Conservation (phyloP, 1,139 yeast genomes). For the Yamadazyma aaseri region DNA sequence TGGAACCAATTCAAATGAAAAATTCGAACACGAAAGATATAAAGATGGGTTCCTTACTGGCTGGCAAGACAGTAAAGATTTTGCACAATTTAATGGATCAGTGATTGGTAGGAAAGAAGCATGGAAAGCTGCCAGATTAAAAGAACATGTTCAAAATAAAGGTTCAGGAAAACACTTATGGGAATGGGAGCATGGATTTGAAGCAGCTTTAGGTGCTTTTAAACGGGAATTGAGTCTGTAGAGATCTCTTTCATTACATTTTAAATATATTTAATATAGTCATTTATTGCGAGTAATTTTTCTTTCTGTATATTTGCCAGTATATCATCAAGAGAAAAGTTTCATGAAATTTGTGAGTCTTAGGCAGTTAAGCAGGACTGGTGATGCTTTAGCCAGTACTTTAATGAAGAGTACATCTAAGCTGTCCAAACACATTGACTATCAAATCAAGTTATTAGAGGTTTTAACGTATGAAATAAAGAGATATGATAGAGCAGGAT, state of each 20-base stretch:
- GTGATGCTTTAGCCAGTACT: too few species aligned
- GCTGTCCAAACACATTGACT: constrained; percentile 21
- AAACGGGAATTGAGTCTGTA: constrained; percentile 5
- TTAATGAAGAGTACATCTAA: constrained; percentile 10
- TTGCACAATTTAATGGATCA: constrained; percentile 69
- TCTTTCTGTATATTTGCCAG: neutral
- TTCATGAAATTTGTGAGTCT: too few species aligned
- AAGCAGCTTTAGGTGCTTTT: constrained; percentile 51
- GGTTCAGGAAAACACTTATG: constrained; percentile 63
- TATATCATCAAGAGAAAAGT: too few species aligned
- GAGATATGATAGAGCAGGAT: constrained; percentile 25
- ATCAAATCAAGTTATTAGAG: constrained; percentile 35
- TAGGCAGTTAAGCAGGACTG: too few species aligned
- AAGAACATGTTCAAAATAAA: constrained; percentile 55
- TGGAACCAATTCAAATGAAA: constrained; percentile 51
- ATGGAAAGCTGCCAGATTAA: constrained; percentile 53
- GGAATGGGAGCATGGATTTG: constrained; percentile 90
- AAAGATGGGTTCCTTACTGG: constrained; percentile 74
- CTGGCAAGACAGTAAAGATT: constrained; percentile 67
- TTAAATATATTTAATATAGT: too few species aligned
- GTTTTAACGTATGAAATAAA: constrained; percentile 32
- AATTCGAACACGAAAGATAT: constrained; percentile 78
- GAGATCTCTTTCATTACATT: neutral
- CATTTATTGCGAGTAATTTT: neutral
- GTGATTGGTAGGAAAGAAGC: constrained; percentile 70